A percentile compares a stretch with the other conserved stretches of the same genome.
These are phyloP conservation scores for Aspergillus novofumigatus DNA, from an alignment of 2,329 filamentous ascomycete genomes.

Conservation along the genomic window DNA sequence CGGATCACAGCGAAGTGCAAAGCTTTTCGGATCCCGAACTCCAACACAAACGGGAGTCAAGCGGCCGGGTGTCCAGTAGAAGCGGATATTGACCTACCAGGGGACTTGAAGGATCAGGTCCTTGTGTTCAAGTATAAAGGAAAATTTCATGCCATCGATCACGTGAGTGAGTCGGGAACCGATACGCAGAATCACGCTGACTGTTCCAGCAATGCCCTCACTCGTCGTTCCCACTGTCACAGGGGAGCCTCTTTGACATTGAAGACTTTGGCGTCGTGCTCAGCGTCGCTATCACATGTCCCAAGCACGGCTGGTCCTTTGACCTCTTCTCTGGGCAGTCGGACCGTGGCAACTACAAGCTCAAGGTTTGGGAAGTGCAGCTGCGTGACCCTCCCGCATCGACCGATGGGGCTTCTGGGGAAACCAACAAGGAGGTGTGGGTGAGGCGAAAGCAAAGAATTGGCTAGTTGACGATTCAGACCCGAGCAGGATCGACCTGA, in stretches of 20 bases:
- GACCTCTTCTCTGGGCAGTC: constrained; percentile 60
- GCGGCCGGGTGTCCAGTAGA: constrained; percentile 22
- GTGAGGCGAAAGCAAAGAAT: constrained; percentile 33
- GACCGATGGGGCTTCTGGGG: neutral
- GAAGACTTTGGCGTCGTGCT: constrained; percentile 60
- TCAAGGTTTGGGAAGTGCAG: constrained; percentile 63
- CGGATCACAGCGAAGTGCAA: constrained; percentile 55
- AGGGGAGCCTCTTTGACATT: constrained; percentile 63
- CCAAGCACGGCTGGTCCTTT: constrained; percentile 69
- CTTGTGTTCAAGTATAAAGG: constrained; percentile 62
- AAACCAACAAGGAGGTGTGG: constrained; percentile 29
- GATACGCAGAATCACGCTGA: neutral
- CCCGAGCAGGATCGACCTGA: neutral
- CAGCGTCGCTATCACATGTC: constrained; percentile 58
- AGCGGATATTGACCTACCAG: constrained; percentile 31
- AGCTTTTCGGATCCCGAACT: constrained; percentile 49
- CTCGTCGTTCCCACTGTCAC: constrained; percentile 61
- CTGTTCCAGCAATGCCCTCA: constrained; percentile 60
- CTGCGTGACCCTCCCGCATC: constrained; percentile 34
- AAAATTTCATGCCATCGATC: constrained; percentile 64
- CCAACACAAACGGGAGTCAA: constrained; percentile 25
- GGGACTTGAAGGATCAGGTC: constrained; percentile 55
- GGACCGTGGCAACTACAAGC: constrained; percentile 59
- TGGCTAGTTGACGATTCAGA: constrained; percentile 13
- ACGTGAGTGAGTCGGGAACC: constrained; percentile 44